A percentile compares a stretch with the other conserved stretches of the same genome.
These are phyloP conservation scores for Calamus simplicifolius DNA, from an alignment of 176 grass and related monocot species.

Conservation along the genomic window DNA sequence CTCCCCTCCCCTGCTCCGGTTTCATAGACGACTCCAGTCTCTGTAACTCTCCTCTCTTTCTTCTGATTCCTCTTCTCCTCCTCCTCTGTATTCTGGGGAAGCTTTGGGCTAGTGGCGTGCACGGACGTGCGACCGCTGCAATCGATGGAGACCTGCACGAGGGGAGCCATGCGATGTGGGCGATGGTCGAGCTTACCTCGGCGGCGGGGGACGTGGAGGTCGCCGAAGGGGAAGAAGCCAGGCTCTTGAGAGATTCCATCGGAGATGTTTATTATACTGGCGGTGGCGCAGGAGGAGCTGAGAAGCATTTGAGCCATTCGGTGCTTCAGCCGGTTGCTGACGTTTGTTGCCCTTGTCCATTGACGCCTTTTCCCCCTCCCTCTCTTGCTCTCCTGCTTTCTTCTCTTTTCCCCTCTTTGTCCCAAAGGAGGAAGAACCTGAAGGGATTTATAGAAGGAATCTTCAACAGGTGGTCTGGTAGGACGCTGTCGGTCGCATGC, in stretches of 20 bases:
- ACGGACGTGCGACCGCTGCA: conserved; percentile 34
- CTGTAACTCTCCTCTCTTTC: conserved; percentile 17
- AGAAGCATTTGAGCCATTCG: conserved; percentile 53
- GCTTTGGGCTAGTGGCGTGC: conserved; percentile 6
- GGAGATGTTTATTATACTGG: conserved; percentile 13
- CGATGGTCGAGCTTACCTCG: conserved; percentile 21
- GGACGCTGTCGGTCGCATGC: too few species aligned
- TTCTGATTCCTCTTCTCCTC: neutral
- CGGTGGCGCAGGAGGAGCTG: conserved; percentile 52
- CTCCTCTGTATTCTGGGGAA: conserved; percentile 1
- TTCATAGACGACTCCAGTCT: conserved; percentile 13
- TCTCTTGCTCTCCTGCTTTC: neutral
- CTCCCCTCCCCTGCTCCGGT: conserved; percentile 42
- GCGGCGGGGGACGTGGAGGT: conserved; percentile 6
- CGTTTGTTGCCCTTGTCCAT: conserved; percentile 22
- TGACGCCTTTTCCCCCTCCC: neutral
- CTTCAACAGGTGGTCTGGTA: too few species aligned
- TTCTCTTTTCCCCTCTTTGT: neutral
- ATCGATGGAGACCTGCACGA: conserved; percentile 55
- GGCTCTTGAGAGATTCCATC: conserved; percentile 27
- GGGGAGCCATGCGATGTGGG: conserved; percentile 24
- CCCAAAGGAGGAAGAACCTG: too few species aligned
- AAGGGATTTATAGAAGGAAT: too few species aligned
- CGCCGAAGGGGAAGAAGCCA: conserved; percentile 29
- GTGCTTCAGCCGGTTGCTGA: conserved; percentile 33